phyloP scores from a whole-genome alignment of 495 filamentous ascomycete genomes.

The Xylaria flabelliformis region DNA sequence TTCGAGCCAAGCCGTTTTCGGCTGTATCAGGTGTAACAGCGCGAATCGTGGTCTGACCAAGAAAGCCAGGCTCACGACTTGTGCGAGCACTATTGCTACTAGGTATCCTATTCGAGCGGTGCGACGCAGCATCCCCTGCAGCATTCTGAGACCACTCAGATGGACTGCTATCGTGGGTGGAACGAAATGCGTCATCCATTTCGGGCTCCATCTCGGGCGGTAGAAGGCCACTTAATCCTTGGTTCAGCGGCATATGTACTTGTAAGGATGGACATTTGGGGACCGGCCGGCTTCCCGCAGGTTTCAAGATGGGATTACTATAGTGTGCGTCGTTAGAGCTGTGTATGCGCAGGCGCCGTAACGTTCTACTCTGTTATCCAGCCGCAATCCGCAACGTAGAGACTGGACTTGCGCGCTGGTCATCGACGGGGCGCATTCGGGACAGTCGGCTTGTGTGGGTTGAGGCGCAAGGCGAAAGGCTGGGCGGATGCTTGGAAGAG shows the following conservation, averaged over 20 bases:
- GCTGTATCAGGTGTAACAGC: constrained; percentile 61
- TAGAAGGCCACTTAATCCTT: constrained; percentile 45
- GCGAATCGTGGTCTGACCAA: constrained; percentile 50
- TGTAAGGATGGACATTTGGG: constrained; percentile 35
- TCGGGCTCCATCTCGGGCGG: constrained; percentile 43
- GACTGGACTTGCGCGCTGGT: constrained; percentile 6
- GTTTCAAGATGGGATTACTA: constrained; percentile 20
- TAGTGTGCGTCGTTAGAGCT: constrained; percentile 28
- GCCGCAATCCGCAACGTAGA: constrained; percentile 10
- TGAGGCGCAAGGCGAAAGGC: constrained; percentile 15
- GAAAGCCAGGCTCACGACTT: constrained; percentile 32
- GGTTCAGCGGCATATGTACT: constrained; percentile 38
- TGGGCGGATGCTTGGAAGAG: constrained; percentile 23
- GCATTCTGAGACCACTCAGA: constrained; percentile 47
- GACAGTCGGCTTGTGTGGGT: constrained; percentile 7
- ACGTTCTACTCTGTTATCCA: constrained; percentile 15
- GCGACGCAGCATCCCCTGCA: constrained; percentile 38
- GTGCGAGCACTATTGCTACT: constrained; percentile 33
- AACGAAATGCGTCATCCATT: constrained; percentile 39
- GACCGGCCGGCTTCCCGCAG: constrained; percentile 32
- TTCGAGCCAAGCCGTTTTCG: constrained; percentile 41
- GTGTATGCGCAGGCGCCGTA: constrained; percentile 27
- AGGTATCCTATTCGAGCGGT: constrained; percentile 34
- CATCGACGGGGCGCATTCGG: constrained; percentile 24
- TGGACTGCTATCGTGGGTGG: constrained; percentile 39